These are phyloP conservation scores for Warburgia ugandensis DNA, from an alignment of 164 flowering plant species.

Conservation along the genomic window DNA sequence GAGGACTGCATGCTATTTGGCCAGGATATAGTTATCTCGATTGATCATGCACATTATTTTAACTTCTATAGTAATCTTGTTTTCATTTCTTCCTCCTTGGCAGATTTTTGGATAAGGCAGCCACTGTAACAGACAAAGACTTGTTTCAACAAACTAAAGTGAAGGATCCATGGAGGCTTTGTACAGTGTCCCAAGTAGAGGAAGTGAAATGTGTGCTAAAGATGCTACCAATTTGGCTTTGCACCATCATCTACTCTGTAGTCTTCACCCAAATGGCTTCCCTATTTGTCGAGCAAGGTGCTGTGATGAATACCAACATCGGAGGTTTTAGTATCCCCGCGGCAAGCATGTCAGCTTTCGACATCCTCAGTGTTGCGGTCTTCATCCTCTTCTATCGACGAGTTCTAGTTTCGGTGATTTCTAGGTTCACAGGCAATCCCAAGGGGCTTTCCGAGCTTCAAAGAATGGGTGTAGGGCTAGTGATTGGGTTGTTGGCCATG, in stretches of 20 bases:
- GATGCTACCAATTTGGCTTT: slow-evolving; percentile 78
- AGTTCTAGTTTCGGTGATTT: slow-evolving; percentile 44
- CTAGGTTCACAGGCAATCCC: slow-evolving; percentile 41
- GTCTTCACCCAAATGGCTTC: slow-evolving; percentile 97
- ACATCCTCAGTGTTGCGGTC: slow-evolving; percentile 63
- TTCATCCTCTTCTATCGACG: slow-evolving; percentile 56
- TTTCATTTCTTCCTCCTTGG: background rate
- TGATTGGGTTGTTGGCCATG: slow-evolving; percentile 54
- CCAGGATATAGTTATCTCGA: no score
- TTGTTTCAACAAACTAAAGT: background rate
- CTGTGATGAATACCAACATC: slow-evolving; percentile 45
- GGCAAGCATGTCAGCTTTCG: slow-evolving; percentile 86
- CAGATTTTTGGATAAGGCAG: slow-evolving; percentile 90
- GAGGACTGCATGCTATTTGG: no score
- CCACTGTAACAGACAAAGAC: slow-evolving; percentile 50
- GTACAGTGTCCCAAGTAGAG: slow-evolving; percentile 91
- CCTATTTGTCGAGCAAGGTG: slow-evolving; percentile 90
- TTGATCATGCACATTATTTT: no score
- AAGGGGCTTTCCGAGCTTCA: slow-evolving; percentile 55
- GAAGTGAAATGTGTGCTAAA: slow-evolving; percentile 79
- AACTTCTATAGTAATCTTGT: no score
- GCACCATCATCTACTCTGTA: slow-evolving; percentile 89
- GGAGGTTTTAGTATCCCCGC: slow-evolving; percentile 66
- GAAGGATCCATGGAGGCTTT: slow-evolving; percentile 65
- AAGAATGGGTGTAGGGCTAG: slow-evolving; percentile 59